Evolutionary conservation across 2,329 filamentous ascomycete species (phyloP).

Genomic region (Diaporthe amygdali): DNA sequence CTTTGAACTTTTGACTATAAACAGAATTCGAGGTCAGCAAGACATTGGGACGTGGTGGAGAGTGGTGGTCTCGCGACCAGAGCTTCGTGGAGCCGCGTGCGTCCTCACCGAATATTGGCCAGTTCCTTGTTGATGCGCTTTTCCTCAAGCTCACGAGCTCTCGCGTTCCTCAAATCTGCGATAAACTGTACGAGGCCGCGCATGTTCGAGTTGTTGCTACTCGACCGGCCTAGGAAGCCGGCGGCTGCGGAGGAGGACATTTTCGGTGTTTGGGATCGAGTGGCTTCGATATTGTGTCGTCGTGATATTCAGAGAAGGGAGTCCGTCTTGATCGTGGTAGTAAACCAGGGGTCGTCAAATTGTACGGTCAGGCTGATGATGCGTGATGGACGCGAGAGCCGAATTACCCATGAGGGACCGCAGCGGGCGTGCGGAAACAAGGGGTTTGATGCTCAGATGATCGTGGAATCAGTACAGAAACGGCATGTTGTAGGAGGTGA

Average conservation of each 20-base stretch:
- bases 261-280: constrained; percentile 29
- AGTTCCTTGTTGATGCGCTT: constrained; percentile 99
- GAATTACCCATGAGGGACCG: constrained; percentile 24
- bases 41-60: neutral
- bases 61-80: neutral
- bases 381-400: constrained; percentile 21
- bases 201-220: constrained; percentile 70
- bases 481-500: constrained; percentile 15
- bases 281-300: neutral
- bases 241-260: constrained; percentile 61
- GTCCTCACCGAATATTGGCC: constrained; percentile 83
- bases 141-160: constrained; percentile 94
- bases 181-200: constrained; percentile 96
- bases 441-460: neutral
- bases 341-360: neutral
- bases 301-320: neutral
- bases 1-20: constrained; percentile 89
- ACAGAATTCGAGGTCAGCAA: neutral
- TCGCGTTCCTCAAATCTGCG: constrained; percentile 91
- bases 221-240: constrained; percentile 71
- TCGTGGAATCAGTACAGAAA: constrained; percentile 11
- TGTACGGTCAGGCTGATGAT: constrained; percentile 21
- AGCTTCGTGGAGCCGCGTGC: neutral
- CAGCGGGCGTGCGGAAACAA: neutral
- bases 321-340: neutral